Evolutionary conservation across 2,329 filamentous ascomycete species (phyloP), one percentile per base, ranked within the genome.

Genomic region (Trichophyton mentagrophytes): DNA sequence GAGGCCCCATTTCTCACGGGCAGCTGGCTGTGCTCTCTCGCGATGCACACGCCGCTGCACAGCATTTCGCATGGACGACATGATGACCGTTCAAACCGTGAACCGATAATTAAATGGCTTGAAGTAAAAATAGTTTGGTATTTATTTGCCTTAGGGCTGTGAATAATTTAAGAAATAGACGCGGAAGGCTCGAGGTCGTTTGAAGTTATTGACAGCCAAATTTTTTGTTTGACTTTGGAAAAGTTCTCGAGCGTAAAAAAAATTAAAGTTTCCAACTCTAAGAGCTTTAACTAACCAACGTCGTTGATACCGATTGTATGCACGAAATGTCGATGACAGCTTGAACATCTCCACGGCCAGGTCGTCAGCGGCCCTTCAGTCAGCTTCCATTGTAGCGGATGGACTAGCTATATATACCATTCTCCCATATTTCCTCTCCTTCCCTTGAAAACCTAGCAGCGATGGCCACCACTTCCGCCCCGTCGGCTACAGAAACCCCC

Each of bases 21-120:
- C 88, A 65, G 84, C 75, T 46, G 91, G 88, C 74, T 97, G 93
- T 40, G 89, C 88, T 68, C 93, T 87, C 80, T 97, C 93, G 67
- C 86, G 84, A 76, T 97, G 92, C 67, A 90, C 87, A 70, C 90
- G 89, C 75, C 89, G 84, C 67, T 90, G 84, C 63, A 91, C 82
- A 71, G 80, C 79, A 69, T 83, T 83, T 66, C 80, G 79, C 72
- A 83, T 77, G 42, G 81, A 81, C 25, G 80, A 83, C 81, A 83
- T 82, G 66, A 61, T 40, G 51, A 42, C 38, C 42, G 30, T 11
- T 22, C 36, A 30, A 51, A 44, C 40, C 30, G 36, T 42, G 22
- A 30, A 20, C 17, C 36, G n/a, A 17, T 46, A 51, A 56, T n/a
- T 40, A 40, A 36, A 33, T 11, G 13, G 11, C 3, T 30, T 51